Conservation (phyloP, 805 yeast genomes). For the Zygosaccharomyces rouxii region DNA sequence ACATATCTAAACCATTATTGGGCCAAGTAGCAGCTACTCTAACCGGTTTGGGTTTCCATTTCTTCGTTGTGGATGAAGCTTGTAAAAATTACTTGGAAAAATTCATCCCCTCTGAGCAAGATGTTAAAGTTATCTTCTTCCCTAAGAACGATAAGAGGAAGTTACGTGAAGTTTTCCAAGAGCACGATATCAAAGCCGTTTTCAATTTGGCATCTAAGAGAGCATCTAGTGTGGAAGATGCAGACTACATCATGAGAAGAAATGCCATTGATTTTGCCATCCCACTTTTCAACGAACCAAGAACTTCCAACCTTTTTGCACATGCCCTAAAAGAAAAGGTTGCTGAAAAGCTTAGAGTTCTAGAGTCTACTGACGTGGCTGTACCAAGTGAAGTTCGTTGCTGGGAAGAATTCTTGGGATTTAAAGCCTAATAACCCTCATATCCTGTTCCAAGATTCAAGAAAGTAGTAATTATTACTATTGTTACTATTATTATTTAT, state of each 20-base stretch:
- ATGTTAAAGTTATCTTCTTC: constrained; percentile 58
- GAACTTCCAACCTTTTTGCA: constrained; percentile 84
- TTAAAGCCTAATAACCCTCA: constrained; percentile 42
- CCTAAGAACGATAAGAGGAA: constrained; percentile 92
- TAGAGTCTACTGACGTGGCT: constrained; percentile 47
- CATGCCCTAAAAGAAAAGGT: constrained; percentile 71
- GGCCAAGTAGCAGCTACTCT: constrained; percentile 69
- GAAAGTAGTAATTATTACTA: not conserved
- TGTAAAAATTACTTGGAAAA: constrained; percentile 66
- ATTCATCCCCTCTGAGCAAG: constrained; percentile 39
- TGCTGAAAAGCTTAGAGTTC: constrained; percentile 42
- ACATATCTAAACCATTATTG: constrained; percentile 62
- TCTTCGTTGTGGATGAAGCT: constrained; percentile 67
- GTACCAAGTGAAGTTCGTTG: constrained; percentile 85
- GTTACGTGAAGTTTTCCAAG: constrained; percentile 88
- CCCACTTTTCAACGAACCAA: constrained; percentile 95
- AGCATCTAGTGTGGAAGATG: constrained; percentile 79
- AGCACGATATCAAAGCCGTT: constrained; percentile 78
- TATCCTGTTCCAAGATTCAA: not conserved
- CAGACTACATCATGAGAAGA: constrained; percentile 97
- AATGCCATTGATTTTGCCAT: constrained; percentile 97
- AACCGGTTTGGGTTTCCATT: constrained; percentile 67
- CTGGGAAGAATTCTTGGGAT: constrained; percentile 97
- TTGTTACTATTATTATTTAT: not conserved
- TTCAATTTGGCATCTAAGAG: constrained; percentile 88